Conservation (phyloP, 2,329 filamentous ascomycete genomes). For the Trichoderma sp. region DNA sequence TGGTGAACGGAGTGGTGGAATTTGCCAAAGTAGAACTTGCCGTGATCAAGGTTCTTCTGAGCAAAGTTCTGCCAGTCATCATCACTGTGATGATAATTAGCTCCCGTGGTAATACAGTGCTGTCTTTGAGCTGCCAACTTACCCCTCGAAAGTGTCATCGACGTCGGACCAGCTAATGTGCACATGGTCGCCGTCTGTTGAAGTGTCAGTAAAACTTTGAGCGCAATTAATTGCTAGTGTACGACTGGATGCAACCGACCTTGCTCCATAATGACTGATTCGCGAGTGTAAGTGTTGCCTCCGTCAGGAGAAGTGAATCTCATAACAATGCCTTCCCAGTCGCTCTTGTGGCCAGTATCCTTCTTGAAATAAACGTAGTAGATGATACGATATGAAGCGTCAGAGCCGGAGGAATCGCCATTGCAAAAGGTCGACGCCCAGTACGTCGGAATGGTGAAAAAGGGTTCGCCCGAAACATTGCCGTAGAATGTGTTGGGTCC, state of each 20-base stretch:
- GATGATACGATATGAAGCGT: slow-evolving; percentile 33
- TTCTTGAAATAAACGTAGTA: slow-evolving; percentile 37
- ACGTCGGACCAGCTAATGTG: slow-evolving; percentile 32
- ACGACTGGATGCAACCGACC: neutral
- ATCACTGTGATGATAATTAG: neutral
- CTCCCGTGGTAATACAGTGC: neutral
- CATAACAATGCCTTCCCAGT: slow-evolving; percentile 35
- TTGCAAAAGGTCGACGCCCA: slow-evolving; percentile 29
- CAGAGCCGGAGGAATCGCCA: slow-evolving; percentile 13
- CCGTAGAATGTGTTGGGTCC: slow-evolving; percentile 32
- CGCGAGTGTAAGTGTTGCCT: slow-evolving; percentile 28
- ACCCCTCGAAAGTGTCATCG: slow-evolving; percentile 33
- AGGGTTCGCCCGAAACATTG: slow-evolving; percentile 31
- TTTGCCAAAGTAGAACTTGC: slow-evolving; percentile 32
- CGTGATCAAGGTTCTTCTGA: slow-evolving; percentile 32
- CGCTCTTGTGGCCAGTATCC: slow-evolving; percentile 35
- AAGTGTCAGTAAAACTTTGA: neutral
- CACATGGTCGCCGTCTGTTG: slow-evolving; percentile 28
- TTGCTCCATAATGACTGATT: slow-evolving; percentile 31
- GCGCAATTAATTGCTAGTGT: no score
- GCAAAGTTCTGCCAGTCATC: slow-evolving; percentile 29
- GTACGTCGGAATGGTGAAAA: slow-evolving; percentile 31
- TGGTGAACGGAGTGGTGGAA: slow-evolving; percentile 32
- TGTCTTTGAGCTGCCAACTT: neutral
- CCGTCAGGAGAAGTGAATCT: slow-evolving; percentile 31